Percentiles rank a stretch among this genome's conserved stretches.
phyloP scores from a whole-genome alignment of 2,329 filamentous ascomycete species.

The Nemania bipapillata region DNA sequence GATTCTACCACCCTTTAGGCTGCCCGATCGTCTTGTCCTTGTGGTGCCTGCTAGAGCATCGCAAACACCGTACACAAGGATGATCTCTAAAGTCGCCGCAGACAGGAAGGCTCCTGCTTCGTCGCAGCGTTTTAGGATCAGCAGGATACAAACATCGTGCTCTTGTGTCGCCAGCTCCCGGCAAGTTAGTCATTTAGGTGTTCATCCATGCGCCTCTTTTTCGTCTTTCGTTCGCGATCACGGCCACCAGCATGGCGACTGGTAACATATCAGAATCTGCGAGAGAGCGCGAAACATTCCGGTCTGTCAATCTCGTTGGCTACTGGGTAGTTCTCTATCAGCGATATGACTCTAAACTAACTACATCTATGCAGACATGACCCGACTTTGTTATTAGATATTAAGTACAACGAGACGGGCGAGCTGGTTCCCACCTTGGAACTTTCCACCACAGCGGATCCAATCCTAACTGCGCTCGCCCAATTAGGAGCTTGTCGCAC shows the following conservation, averaged over 20 bases:
- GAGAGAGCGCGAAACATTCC: conserved; percentile 35
- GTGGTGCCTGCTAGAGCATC: neutral
- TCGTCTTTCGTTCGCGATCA: neutral
- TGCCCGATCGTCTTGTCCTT: neutral
- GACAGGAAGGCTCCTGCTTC: conserved; percentile 18
- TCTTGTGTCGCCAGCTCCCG: neutral
- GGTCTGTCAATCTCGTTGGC: conserved; percentile 5
- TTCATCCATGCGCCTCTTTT: neutral
- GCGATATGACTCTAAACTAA: neutral
- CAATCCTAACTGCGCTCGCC: conserved; percentile 30
- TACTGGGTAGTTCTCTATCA: neutral
- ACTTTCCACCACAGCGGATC: conserved; percentile 22
- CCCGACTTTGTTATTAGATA: conserved; percentile 29
- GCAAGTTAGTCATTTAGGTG: neutral
- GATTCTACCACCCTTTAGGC: neutral
- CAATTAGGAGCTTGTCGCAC: conserved; percentile 32
- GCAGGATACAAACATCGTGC: neutral
- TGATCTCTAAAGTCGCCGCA: conserved; percentile 5
- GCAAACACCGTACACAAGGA: conserved; percentile 13
- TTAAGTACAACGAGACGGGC: conserved; percentile 18
- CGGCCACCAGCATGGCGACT: conserved; percentile 13
- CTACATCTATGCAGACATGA: conserved; percentile 26
- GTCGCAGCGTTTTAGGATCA: conserved; percentile 3
- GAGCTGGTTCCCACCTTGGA: conserved; percentile 19
- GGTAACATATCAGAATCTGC: conserved; percentile 30